Conservation (phyloP, 2,329 filamentous ascomycete species). For the Macrophomina pseudophaseolina region DNA sequence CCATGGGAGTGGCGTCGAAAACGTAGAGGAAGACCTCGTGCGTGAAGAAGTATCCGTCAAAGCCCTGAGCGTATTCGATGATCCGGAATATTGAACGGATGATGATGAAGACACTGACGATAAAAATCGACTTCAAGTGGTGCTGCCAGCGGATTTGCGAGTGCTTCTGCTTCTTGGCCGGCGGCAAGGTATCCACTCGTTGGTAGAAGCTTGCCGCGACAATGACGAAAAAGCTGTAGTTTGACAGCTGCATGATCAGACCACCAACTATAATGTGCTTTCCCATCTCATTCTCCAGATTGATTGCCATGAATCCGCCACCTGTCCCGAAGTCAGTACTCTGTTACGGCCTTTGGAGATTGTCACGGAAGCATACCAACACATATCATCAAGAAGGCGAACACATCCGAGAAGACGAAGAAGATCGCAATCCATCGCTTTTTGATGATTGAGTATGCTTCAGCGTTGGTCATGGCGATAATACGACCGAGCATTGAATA, state of each 20-base stretch:
- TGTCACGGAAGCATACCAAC: background rate
- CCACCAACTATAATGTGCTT: constrained; percentile 49
- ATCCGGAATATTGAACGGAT: background rate
- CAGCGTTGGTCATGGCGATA: constrained; percentile 41
- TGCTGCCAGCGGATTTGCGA: background rate
- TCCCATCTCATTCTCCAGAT: constrained; percentile 31
- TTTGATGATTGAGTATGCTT: constrained; percentile 42
- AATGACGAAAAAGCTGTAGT: constrained; percentile 57
- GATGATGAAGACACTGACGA: background rate
- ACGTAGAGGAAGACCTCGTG: constrained; percentile 55
- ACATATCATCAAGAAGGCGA: constrained; percentile 49
- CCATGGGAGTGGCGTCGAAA: constrained; percentile 54
- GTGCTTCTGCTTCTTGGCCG: constrained; percentile 9
- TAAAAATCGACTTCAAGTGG: background rate
- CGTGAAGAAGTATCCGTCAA: constrained; percentile 49
- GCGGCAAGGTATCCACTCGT: constrained; percentile 32
- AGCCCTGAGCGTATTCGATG: constrained; percentile 53
- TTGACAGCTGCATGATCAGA: constrained; percentile 55
- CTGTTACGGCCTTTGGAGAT: background rate
- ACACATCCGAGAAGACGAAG: constrained; percentile 49
- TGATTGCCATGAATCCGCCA: background rate
- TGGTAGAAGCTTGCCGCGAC: constrained; percentile 37
- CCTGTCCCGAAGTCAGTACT: background rate
- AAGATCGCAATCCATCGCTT: constrained; percentile 45
- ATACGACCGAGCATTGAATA: constrained; percentile 52